A percentile compares a stretch with the other conserved stretches of the same genome.
Conservation (phyloP, 495 filamentous ascomycete genomes). For the Penicillium roqueforti region DNA sequence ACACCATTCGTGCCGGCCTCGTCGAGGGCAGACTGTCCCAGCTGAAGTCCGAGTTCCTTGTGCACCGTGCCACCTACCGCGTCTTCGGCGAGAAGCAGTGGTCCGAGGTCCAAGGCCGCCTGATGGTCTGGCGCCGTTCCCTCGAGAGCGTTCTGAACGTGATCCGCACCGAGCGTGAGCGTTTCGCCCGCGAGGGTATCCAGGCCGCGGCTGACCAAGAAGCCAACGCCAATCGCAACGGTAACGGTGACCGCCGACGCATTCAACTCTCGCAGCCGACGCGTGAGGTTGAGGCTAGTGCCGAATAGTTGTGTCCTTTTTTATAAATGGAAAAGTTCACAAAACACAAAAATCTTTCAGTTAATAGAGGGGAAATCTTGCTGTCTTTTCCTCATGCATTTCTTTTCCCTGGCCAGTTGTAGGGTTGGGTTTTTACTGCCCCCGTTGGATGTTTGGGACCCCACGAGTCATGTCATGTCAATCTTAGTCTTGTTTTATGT, state of each 20-base stretch:
- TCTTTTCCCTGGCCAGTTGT: slow-evolving; percentile 22
- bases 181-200: slow-evolving; percentile 46
- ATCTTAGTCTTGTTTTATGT: slow-evolving; percentile 24
- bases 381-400: slow-evolving; percentile 25
- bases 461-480: slow-evolving; percentile 41
- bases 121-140: slow-evolving; percentile 85
- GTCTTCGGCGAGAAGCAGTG: slow-evolving; percentile 98
- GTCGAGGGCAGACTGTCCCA: slow-evolving; percentile 94
- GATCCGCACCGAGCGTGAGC: slow-evolving; percentile 71
- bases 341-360: slow-evolving; percentile 25
- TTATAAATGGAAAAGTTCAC: slow-evolving; percentile 22
- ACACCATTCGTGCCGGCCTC: slow-evolving; percentile 89
- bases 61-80: slow-evolving; percentile 90
- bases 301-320: slow-evolving; percentile 25
- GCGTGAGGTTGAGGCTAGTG: slow-evolving; percentile 33
- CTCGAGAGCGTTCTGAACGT: slow-evolving; percentile 70
- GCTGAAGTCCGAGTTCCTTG: slow-evolving; percentile 83
- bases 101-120: slow-evolving; percentile 80
- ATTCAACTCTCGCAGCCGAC: slow-evolving; percentile 24
- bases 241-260: slow-evolving; percentile 34
- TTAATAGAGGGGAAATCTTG: slow-evolving; percentile 26
- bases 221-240: slow-evolving; percentile 28
- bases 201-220: slow-evolving; percentile 35
- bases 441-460: slow-evolving; percentile 27
- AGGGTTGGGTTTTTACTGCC: slow-evolving; percentile 24